Evolutionary conservation across 2,329 filamentous ascomycete species (phyloP).

Genomic region (Verticillium nubilum): DNA sequence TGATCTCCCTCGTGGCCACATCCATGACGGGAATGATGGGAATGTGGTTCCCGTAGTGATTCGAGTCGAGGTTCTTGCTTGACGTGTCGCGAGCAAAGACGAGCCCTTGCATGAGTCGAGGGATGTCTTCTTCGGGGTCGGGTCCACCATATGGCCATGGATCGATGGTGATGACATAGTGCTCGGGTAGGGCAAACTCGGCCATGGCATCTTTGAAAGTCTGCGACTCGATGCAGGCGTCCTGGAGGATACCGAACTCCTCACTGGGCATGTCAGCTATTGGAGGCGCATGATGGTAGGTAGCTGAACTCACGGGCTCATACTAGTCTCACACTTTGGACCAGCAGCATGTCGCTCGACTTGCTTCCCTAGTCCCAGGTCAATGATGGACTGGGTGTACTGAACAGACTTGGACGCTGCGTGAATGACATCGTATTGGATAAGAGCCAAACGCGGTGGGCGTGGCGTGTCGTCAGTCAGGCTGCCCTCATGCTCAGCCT

Average conservation of each 20-base stretch:
- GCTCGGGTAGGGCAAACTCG: slow-evolving; percentile 39
- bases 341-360: slow-evolving; percentile 20
- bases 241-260: slow-evolving; percentile 35
- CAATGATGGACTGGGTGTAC: slow-evolving; percentile 31
- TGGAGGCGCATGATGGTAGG: neutral
- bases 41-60: slow-evolving; percentile 59
- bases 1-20: slow-evolving; percentile 43
- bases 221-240: slow-evolving; percentile 33
- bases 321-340: slow-evolving; percentile 29
- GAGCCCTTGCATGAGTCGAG: slow-evolving; percentile 43
- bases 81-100: slow-evolving; percentile 39
- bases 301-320: slow-evolving; percentile 19
- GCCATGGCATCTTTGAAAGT: slow-evolving; percentile 41
- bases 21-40: slow-evolving; percentile 56
- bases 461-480: slow-evolving; percentile 35
- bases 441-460: slow-evolving; percentile 38
- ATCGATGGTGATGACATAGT: slow-evolving; percentile 40
- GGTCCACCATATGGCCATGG: slow-evolving; percentile 61
- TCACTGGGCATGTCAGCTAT: slow-evolving; percentile 14
- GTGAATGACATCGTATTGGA: slow-evolving; percentile 37
- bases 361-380: slow-evolving; percentile 26
- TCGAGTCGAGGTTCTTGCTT: slow-evolving; percentile 46
- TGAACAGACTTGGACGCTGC: slow-evolving; percentile 16
- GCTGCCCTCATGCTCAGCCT: slow-evolving; percentile 52
- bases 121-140: slow-evolving; percentile 30